Conservation (phyloP, 2,329 filamentous ascomycete species). For the Pseudogymnoascus sp. region DNA sequence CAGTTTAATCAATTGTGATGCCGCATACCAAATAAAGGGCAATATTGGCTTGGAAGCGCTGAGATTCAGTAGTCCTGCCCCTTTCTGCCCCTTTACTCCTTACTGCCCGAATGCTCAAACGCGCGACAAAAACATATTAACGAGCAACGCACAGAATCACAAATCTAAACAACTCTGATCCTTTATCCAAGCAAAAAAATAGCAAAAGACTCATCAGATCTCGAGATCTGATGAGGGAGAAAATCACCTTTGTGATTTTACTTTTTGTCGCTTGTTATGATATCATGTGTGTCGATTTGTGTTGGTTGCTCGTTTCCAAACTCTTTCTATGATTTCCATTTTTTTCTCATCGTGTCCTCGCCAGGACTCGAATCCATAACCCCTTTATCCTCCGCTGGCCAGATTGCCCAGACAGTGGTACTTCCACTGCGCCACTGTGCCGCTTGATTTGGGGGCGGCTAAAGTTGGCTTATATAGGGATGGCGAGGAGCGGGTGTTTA, state of each 20-base stretch:
- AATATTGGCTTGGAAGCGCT: not conserved
- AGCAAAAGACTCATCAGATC: not conserved
- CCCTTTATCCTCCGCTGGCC: too few relatives aligned
- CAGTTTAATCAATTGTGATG: not conserved
- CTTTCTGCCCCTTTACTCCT: not conserved
- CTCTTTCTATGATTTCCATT: not conserved
- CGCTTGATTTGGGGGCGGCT: not conserved
- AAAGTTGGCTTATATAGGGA: not conserved
- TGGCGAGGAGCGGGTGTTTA: not conserved
- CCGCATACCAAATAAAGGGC: not conserved
- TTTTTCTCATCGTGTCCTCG: too few relatives aligned
- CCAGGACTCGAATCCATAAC: not conserved
- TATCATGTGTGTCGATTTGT: not conserved
- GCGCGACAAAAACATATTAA: too few relatives aligned
- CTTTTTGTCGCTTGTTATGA: not conserved
- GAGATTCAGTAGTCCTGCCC: not conserved
- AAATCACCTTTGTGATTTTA: not conserved
- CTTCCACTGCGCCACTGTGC: constrained; percentile 1
- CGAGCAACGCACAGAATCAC: too few relatives aligned
- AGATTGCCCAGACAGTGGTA: not conserved
- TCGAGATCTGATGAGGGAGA: not conserved
- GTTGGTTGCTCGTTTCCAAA: not conserved
- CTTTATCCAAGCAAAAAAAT: not conserved
- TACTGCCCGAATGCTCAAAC: not conserved
- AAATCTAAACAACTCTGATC: too few relatives aligned